Conservation (phyloP, 768 basidiomycete genomes). For the Exsudoporus frostii region DNA sequence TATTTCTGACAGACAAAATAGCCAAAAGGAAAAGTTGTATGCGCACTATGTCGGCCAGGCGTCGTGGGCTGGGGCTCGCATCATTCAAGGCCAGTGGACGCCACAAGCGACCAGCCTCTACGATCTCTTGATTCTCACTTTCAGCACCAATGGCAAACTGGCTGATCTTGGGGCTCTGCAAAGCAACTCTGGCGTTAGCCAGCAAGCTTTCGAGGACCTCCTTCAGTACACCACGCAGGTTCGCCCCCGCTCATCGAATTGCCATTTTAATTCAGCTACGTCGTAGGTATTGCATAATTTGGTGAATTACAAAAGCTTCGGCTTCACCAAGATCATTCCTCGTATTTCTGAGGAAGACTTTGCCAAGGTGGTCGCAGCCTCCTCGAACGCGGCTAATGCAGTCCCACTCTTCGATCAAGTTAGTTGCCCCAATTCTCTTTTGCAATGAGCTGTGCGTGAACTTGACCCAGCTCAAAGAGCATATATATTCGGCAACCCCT, state of each 20-base stretch:
- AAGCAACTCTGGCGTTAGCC: conserved; percentile 47
- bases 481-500: conserved; percentile 69
- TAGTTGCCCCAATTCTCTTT: conserved; percentile 13
- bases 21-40: conserved; percentile 74
- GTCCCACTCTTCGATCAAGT: conserved; percentile 63
- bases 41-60: conserved; percentile 71
- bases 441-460: conserved; percentile 1
- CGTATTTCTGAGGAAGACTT: conserved; percentile 63
- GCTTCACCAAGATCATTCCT: conserved; percentile 83
- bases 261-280: not conserved
- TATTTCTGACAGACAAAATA: conserved; percentile 30
- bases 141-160: conserved; percentile 58
- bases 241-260: not conserved
- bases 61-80: conserved; percentile 80
- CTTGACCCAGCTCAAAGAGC: conserved; percentile 55
- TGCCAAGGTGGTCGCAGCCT: conserved; percentile 55
- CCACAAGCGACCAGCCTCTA: conserved; percentile 63
- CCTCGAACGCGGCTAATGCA: conserved; percentile 56
- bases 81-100: conserved; percentile 86
- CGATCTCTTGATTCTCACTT: conserved; percentile 67
- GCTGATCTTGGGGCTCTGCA: conserved; percentile 55
- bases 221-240: conserved; percentile 77
- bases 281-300: conserved; percentile 41
- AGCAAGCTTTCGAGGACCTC: conserved; percentile 64
- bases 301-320: conserved; percentile 76